Percentiles rank a stretch among this genome's conserved stretches.
Evolutionary conservation across 345 rosid genomes (phyloP).

Genomic region (Bretschneidera sinensis): DNA sequence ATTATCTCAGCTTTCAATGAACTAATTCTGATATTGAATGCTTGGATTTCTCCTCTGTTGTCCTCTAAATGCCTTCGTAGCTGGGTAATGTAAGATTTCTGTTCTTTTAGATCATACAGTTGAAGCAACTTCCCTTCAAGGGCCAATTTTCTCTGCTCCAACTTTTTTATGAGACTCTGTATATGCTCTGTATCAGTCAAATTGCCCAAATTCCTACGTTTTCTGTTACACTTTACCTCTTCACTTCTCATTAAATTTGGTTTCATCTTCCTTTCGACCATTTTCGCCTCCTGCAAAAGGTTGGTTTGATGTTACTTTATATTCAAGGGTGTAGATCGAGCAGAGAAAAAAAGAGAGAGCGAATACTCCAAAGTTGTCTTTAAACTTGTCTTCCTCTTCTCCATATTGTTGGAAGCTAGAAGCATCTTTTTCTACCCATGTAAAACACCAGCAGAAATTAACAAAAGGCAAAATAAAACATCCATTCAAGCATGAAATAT

Average conservation of each 20-base stretch:
- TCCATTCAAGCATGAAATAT: not conserved
- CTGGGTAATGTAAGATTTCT: conserved; percentile 11
- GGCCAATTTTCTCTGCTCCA: conserved; percentile 14
- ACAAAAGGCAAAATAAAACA: not conserved
- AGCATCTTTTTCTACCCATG: conserved; percentile 12
- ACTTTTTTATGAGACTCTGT: conserved; percentile 12
- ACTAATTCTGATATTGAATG: conserved; percentile 14
- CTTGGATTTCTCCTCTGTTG: conserved; percentile 18
- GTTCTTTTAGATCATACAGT: conserved; percentile 20
- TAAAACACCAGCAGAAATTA: no score
- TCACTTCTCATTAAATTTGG: not conserved
- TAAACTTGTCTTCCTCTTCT: conserved; percentile 8
- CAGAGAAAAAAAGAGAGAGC: no score
- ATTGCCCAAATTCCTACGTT: not conserved
- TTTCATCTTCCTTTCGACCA: not conserved
- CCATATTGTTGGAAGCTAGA: conserved; percentile 2
- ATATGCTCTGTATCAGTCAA: not conserved
- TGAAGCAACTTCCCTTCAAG: conserved; percentile 26
- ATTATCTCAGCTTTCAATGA: conserved; percentile 19
- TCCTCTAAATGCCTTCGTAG: conserved; percentile 17
- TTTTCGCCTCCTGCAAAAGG: not conserved
- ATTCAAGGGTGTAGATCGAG: no score
- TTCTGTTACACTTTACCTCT: not conserved
- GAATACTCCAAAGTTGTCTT: not conserved
- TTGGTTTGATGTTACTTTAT: no score